Base-by-base conservation (phyloP, 169 alveolate species). In the Cryptosporidium baileyi region DNA sequence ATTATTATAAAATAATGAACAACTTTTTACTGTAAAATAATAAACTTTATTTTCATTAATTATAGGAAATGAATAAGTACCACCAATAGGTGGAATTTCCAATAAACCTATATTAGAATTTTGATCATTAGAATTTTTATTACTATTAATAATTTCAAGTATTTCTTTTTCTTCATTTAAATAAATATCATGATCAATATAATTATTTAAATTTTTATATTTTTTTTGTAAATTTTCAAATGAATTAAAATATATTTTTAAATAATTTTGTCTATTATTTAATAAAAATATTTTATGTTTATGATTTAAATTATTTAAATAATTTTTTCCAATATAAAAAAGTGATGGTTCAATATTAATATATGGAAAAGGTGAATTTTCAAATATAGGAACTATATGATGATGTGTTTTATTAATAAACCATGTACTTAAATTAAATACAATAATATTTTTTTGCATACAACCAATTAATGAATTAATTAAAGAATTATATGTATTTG, bases 61-160 rank as follows among this genome's bases (percentile, higher is more conserved):
- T 54, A 74, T 74, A 3, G 85, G 85, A 54, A 74, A 74, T 54
- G 85, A 74, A 45, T 74, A 54, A 2, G 85, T 54, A 11, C 59
- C 40, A 3, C 54, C 43, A 5, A 51, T 0, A 8, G 74, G 57
- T 9, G 85, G 85, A 11, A 74, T 74, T 15, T 74, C 85, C 1
- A 74, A 17, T 30, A 74, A 32, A 13, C 85, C 85, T 30, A 74
- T 54, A 57, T 57, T 65, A 9, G 81, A 65, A 30, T 30, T 65
- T 13, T 24, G 9, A 28, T 36, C 52, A 6, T 61, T 36, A 47
- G 28, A 43, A 22, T 54, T 26, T 11, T 61, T 49, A 19, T 24
- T 49, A 49, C 81, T 65, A n/a, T 65, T 65, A 4, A 65, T 65
- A 0, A 22, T 60, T 43, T 44, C 81, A n/a, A 65, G 61, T 22